A percentile compares a stretch with the other conserved stretches of the same genome.
Evolutionary conservation across 305 asterid species (phyloP).

Genomic region (Withania somnifera): DNA sequence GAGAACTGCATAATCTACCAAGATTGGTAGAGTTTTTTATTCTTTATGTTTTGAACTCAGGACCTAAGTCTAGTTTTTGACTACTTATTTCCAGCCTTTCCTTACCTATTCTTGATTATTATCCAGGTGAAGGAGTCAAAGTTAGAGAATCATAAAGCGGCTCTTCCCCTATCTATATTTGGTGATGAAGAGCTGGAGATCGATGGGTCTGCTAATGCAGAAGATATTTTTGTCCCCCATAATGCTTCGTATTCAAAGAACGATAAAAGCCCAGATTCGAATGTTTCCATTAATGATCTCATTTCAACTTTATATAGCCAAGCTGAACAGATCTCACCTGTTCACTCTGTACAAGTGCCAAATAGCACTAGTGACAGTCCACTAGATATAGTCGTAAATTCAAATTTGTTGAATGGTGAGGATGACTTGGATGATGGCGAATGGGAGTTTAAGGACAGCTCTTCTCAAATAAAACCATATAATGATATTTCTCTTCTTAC

Average conservation of each 20-base stretch:
- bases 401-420: slow-evolving; percentile 24
- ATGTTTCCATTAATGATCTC: slow-evolving; percentile 43
- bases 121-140: slow-evolving; percentile 36
- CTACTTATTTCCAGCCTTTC: not conserved
- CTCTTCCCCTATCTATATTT: slow-evolving; percentile 58
- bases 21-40: not conserved
- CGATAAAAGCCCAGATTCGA: slow-evolving; percentile 21
- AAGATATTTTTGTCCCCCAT: slow-evolving; percentile 30
- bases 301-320: slow-evolving; percentile 58
- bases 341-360: slow-evolving; percentile 16
- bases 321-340: slow-evolving; percentile 33
- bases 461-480: slow-evolving; percentile 17
- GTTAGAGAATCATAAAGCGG: slow-evolving; percentile 26
- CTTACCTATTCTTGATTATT: slow-evolving; percentile 2
- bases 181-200: slow-evolving; percentile 48
- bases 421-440: slow-evolving; percentile 32
- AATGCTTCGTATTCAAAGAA: slow-evolving; percentile 27
- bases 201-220: slow-evolving; percentile 31
- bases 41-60: not conserved
- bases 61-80: not conserved
- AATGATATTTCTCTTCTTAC: slow-evolving; percentile 18
- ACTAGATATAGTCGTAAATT: slow-evolving; percentile 18
- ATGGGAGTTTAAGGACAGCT: slow-evolving; percentile 58
- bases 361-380: slow-evolving; percentile 18
- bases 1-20: not conserved